Evolutionary conservation across 1,284 basidiomycete genomes (phyloP).

Genomic region (Sutorius eximius): DNA sequence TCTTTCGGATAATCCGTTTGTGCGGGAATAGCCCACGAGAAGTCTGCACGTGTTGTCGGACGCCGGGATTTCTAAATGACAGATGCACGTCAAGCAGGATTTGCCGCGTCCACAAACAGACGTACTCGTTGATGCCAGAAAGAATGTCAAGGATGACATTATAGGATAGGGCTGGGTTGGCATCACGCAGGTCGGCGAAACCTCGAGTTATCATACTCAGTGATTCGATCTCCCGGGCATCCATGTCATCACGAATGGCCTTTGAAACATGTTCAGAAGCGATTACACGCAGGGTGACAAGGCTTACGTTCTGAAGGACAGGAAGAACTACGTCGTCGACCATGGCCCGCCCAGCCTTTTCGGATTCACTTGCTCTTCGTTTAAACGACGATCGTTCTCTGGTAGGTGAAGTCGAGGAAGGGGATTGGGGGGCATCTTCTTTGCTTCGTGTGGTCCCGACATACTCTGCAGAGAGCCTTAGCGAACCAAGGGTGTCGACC

Average conservation of each 20-base stretch:
- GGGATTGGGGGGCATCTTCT: slow-evolving; percentile 46
- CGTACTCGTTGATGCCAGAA: slow-evolving; percentile 88
- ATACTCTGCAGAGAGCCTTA: slow-evolving; percentile 79
- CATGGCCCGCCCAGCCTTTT: slow-evolving; percentile 67
- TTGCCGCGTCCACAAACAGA: slow-evolving; percentile 17
- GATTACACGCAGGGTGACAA: background rate
- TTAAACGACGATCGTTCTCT: slow-evolving; percentile 42
- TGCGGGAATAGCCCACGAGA: slow-evolving; percentile 72
- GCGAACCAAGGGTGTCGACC: slow-evolving; percentile 75
- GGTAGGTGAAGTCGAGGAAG: slow-evolving; percentile 47
- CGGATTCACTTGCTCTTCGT: slow-evolving; percentile 54
- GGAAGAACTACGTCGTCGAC: slow-evolving; percentile 83
- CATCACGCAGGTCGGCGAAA: slow-evolving; percentile 79
- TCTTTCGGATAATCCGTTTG: slow-evolving; percentile 73
- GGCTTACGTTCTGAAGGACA: slow-evolving; percentile 65
- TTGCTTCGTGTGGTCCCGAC: slow-evolving; percentile 66
- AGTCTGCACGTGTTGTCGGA: slow-evolving; percentile 78
- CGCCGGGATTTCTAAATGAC: slow-evolving; percentile 57
- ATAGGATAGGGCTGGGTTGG: slow-evolving; percentile 84
- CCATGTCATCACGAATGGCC: slow-evolving; percentile 81
- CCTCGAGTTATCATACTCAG: slow-evolving; percentile 88
- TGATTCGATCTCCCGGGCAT: slow-evolving; percentile 85
- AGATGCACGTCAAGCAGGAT: slow-evolving; percentile 5
- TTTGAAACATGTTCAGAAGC: slow-evolving; percentile 35
- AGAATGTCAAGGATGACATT: slow-evolving; percentile 85